Conservation (phyloP, 768 basidiomycete genomes). For the Boletus fagicola region DNA sequence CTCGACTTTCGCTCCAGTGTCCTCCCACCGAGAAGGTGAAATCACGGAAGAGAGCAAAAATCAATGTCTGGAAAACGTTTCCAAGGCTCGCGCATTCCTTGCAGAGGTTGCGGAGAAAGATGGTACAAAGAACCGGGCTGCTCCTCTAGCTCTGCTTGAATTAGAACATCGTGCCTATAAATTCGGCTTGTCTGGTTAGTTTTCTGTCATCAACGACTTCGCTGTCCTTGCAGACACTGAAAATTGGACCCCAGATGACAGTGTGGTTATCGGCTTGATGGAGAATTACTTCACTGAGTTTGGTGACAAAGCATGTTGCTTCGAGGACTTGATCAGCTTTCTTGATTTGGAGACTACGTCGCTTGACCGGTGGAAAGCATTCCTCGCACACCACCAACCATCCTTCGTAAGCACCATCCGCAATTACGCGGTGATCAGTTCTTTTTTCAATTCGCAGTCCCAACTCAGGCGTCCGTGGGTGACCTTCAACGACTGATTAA, state of each 20-base stretch:
- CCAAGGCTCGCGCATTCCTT: conserved; percentile 52
- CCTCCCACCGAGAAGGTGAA: conserved; percentile 23
- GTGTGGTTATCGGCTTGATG: conserved; percentile 47
- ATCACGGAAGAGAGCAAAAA: conserved; percentile 37
- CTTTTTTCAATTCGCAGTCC: conserved; percentile 17
- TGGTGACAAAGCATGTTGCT: conserved; percentile 82
- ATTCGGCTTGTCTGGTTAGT: conserved; percentile 45
- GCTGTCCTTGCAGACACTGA: conserved; percentile 1
- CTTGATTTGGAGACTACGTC: conserved; percentile 48
- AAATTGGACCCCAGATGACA: conserved; percentile 40
- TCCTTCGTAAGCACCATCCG: conserved; percentile 45
- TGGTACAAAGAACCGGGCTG: conserved; percentile 72
- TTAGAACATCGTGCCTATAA: conserved; percentile 59
- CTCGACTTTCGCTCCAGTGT: conserved; percentile 51
- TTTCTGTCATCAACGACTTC: not conserved
- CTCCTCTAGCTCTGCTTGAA: conserved; percentile 70
- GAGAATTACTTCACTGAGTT: conserved; percentile 68
- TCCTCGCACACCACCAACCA: conserved; percentile 47
- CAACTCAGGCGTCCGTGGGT: conserved; percentile 44
- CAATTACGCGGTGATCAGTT: conserved; percentile 7
- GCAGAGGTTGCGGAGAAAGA: conserved; percentile 58
- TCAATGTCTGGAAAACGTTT: conserved; percentile 39
- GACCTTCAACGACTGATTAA: conserved; percentile 72
- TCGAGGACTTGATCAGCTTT: conserved; percentile 79
- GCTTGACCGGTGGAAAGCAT: conserved; percentile 49